A percentile compares a stretch with the other conserved stretches of the same genome.
Evolutionary conservation across 257 asterid genomes (phyloP).

Genomic region (Petunia secreta): DNA sequence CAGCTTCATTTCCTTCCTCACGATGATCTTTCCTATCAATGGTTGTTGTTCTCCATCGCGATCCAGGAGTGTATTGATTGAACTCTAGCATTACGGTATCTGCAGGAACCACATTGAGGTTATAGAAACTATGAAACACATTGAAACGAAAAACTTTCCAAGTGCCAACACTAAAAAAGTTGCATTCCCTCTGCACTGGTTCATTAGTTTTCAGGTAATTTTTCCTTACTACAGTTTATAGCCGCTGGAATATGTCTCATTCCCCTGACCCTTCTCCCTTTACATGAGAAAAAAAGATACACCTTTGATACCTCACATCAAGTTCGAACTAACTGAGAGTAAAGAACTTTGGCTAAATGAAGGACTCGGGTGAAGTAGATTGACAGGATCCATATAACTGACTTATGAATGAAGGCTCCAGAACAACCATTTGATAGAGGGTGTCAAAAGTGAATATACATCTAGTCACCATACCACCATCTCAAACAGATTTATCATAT

Average conservation of each 20-base stretch:
- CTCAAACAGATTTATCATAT: neutral
- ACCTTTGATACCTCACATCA: neutral
- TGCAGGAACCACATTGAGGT: conserved; percentile 33
- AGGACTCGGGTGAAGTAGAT: neutral
- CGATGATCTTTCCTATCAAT: conserved; percentile 67
- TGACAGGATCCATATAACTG: neutral
- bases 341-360: neutral
- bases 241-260: neutral
- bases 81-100: conserved; percentile 74
- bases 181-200: neutral
- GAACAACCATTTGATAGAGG: conserved; percentile 12
- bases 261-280: neutral
- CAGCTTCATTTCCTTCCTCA: conserved; percentile 76
- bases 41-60: conserved; percentile 73
- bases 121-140: conserved; percentile 18
- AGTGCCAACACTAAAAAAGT: neutral
- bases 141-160: neutral
- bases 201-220: conserved; percentile 22
- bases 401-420: neutral
- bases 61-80: conserved; percentile 75
- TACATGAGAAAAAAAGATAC: neutral
- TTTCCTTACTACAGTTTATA: neutral
- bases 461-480: neutral
- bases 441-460: neutral
- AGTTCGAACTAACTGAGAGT: neutral